Evolutionary conservation across 1,284 basidiomycete genomes (phyloP).

Genomic region (Sporisorium reilianum): DNA sequence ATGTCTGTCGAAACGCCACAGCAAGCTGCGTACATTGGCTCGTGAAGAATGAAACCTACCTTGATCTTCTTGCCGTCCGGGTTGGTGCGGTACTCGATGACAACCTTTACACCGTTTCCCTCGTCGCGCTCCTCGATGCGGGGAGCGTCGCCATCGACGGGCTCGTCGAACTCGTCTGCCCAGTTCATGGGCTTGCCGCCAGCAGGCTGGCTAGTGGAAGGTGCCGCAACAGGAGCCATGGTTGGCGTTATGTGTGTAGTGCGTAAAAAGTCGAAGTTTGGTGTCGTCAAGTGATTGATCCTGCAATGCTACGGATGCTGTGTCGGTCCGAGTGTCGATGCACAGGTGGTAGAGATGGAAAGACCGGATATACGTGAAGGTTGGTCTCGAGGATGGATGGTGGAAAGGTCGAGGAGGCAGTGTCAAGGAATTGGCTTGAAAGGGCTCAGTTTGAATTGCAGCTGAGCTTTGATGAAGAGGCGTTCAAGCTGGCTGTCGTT

Average conservation of each 20-base stretch:
- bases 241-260: constrained; percentile 4
- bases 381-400: constrained; percentile 20
- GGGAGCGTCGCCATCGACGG: constrained; percentile 45
- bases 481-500: constrained; percentile 6
- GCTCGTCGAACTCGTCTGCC: constrained; percentile 68
- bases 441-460: constrained; percentile 11
- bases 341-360: background rate
- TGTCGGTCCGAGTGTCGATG: constrained; percentile 2
- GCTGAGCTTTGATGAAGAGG: constrained; percentile 9
- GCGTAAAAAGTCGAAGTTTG: background rate
- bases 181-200: constrained; percentile 62
- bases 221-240: constrained; percentile 50
- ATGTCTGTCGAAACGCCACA: background rate
- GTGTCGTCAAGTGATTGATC: constrained; percentile 2
- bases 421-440: background rate
- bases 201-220: constrained; percentile 46
- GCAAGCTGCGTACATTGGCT: constrained; percentile 70
- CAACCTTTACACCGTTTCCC: constrained; percentile 88
- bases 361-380: constrained; percentile 8
- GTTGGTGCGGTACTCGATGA: constrained; percentile 85
- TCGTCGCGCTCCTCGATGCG: constrained; percentile 77
- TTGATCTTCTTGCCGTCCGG: constrained; percentile 96
- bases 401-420: background rate
- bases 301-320: constrained; percentile 15
- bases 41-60: background rate